Conservation (phyloP, 1,139 yeast genomes). For the Taphrina communis region DNA sequence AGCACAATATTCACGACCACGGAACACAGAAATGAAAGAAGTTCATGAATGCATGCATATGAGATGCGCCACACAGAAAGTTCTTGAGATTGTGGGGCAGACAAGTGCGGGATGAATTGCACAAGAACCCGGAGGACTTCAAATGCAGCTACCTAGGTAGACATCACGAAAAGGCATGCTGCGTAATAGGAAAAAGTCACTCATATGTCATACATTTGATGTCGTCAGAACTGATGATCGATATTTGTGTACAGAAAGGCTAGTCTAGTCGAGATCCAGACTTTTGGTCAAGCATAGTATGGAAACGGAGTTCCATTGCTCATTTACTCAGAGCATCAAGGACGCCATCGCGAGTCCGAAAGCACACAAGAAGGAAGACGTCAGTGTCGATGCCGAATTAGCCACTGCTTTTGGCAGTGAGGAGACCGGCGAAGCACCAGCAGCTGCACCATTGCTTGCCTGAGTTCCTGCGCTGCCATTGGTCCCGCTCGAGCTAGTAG, state of each 20-base stretch:
- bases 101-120: neutral
- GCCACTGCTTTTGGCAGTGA: neutral
- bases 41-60: too few species aligned
- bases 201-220: neutral
- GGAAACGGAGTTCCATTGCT: neutral
- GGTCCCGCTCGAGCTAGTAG: neutral
- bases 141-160: neutral
- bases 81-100: neutral
- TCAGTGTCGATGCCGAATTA: neutral
- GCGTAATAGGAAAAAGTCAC: neutral
- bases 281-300: neutral
- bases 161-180: neutral
- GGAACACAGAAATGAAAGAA: too few species aligned
- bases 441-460: neutral
- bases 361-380: conserved; percentile 1
- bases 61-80: conserved; percentile 11
- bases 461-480: neutral
- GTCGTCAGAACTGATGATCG: neutral
- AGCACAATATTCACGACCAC: too few species aligned
- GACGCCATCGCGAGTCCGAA: neutral
- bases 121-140: too few species aligned
- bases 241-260: neutral
- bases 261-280: neutral
- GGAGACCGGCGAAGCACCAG: neutral
- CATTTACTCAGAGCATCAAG: neutral